Base-by-base conservation (phyloP, 2,329 filamentous ascomycete species). In the Claviceps quebecensis region DNA sequence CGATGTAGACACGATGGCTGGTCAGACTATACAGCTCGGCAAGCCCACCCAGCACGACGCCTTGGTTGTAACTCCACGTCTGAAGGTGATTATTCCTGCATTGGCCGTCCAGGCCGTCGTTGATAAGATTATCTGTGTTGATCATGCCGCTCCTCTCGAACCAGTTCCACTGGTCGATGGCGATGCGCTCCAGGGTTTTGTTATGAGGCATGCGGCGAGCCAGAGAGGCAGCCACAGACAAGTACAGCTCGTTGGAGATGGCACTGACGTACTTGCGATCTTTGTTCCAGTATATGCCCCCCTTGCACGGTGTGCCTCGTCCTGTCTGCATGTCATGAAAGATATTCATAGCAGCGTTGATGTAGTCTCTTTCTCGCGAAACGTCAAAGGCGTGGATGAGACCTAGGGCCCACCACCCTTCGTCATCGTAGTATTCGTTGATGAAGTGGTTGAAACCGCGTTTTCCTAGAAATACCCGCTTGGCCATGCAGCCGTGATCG, bases 331-430 rank as follows among this genome's bases (percentile, higher is more conserved):
- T 76, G 58, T 82, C 77, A 29, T 74, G 68, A 56, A 80, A 81
- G 52, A 82, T 72, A 37, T 68, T 61, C 51, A 70, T 69, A 8
- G 78, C 76, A 5, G 71, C 68, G 46, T 76, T 60, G 40, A 83
- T 72, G 56, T 78, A 83, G n/a, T 69, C 67, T 2, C 56, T 38
- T 45, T 80, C 66, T 3, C 67, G 64, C 0, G 77, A 78, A 16
- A 77, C 65, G 58, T 83, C 79, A 58, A 71, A 79, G 4, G 75
- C 67, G 23, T 74, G 71, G 50, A 82, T 74, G 69, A 78, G 73
- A 17, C 69, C 78, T 53, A 82, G 68, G 9, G 73, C 77, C 79
- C 79, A 83, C 79, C 79, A 82, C n/a, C 76, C 72, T 59, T 78
- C 74, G 57, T 82, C 79, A 55, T 83, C 79, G 56, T 78, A 79